Evolutionary conservation across 2,329 filamentous ascomycete species (phyloP), one percentile per base, ranked within the genome.

Genomic region (Lasiodiplodia gonubiensis): DNA sequence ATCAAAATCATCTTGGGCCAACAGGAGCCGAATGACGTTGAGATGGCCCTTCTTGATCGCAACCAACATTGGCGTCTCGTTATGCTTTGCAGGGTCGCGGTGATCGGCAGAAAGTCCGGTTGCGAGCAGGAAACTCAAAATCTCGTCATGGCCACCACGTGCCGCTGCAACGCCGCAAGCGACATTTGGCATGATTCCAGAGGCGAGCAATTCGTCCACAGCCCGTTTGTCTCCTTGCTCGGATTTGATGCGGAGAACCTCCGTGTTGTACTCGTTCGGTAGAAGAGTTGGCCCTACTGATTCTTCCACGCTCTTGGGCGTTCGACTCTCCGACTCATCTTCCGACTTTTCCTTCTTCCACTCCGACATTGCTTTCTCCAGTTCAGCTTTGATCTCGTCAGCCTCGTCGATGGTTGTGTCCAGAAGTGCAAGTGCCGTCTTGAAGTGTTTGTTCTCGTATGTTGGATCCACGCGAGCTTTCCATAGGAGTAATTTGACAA

Each of bases 101-200:
- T 87, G 85, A 66, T 82, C 79, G 46, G 82, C 79, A 68, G 80
- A 79, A 12, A 80, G 70, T 25, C 77, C 82, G 68, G 84, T 80
- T 18, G 81, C 84, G 67, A 87, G 78, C 39, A 87, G 77, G 69
- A 97, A 86, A 74, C 94, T 92, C 69, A 97, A 88, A 27, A 97
- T 91, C 67, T 94, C 88, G 72, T 94, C 90, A 74, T 99, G 94
- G 1, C 95, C 95, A 67, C 94, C 95, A 78, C 93, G 90, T 35
- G 95, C 94, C 25, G 95, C 95, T 66, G 92, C 93, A 66, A 97
- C 93, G 79, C 97, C 89, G 54, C 93, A 92, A 71, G 94, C 91
- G 0, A 94, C 89, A 75, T 98, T 94, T 2, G 86, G 86, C 71
- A 86, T 86, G 71, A 80, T 81, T 71, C 76, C 81, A 72, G 75